Base-by-base conservation (phyloP, 257 asterid genomes). In the Verbascum thapsus region DNA sequence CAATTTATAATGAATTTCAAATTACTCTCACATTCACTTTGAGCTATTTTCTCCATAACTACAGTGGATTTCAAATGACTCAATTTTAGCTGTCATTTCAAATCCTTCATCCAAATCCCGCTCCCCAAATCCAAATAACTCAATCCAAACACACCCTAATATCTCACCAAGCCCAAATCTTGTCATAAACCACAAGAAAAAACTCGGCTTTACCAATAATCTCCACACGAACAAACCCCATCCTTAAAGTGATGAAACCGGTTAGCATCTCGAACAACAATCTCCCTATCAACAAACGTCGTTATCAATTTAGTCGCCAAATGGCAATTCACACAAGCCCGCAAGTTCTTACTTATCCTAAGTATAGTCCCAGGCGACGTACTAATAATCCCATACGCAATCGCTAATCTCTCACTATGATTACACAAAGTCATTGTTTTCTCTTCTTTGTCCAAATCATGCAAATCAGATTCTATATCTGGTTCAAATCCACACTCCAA, bases 341-440 rank as follows among this genome's bases (percentile, higher is more conserved):
- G 55, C 45, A 82, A 66, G 63, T 78, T 78, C 76, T 76, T 81
- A 12, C 56, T 68, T 35, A 76, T 69, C 54, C 81, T 35, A 12
- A 79, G 74, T 5, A 69, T 74, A 9, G 69, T 38, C 41, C 77
- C 80, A 7, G 73, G 72, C 37, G 63, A 50, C 8, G 74, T 75
- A 50, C 72, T 62, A 15, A 82, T 71, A 7, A 78, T 75, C 51
- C 83, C 85, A 44, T 64, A 82, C 3, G 81, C 82, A 66, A 78
- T 82, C 5, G 83, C 85, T 6, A 82, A 56, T 23, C 85, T 82
- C 76, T 82, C 85, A 49, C 80, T 79, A 51, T 79, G 83, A 38
- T 74, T 74, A 22, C 85, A 76, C 16, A 82, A 50, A 66, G 73
- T 53, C 50, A 52, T 53, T 63, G 74, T 73, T 20, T 49, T 75